phyloP scores from a whole-genome alignment of 1,139 yeast species.

The Blastobotrys raffinosifermentans region DNA sequence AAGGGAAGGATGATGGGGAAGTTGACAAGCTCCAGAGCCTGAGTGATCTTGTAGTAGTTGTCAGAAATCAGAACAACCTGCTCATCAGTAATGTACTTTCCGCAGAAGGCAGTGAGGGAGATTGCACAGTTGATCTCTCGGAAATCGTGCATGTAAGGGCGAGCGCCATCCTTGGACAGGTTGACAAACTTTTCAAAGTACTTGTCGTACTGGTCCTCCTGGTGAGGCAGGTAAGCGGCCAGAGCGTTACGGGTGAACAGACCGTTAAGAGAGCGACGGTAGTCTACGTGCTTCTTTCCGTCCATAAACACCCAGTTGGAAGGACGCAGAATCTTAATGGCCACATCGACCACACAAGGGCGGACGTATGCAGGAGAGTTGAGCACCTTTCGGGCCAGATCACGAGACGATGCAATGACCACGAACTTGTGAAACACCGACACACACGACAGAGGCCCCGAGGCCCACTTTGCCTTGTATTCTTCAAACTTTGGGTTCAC shows the following conservation, averaged over 20 bases:
- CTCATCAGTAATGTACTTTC: slow-evolving; percentile 85
- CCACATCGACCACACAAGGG: slow-evolving; percentile 98
- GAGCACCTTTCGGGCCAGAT: slow-evolving; percentile 81
- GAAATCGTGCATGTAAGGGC: slow-evolving; percentile 82
- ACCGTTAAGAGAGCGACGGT: slow-evolving; percentile 85
- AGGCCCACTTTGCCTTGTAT: slow-evolving; percentile 86
- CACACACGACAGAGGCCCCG: slow-evolving; percentile 92
- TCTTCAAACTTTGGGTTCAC: slow-evolving; percentile 94
- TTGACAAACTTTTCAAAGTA: slow-evolving; percentile 65
- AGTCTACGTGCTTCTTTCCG: slow-evolving; percentile 91
- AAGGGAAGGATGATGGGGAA: slow-evolving; percentile 94
- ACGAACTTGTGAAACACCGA: slow-evolving; percentile 97
- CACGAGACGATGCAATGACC: slow-evolving; percentile 87
- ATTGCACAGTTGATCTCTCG: slow-evolving; percentile 95
- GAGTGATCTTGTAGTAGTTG: slow-evolving; percentile 84
- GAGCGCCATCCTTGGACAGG: slow-evolving; percentile 54
- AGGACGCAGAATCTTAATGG: slow-evolving; percentile 85
- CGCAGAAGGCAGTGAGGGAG: slow-evolving; percentile 90
- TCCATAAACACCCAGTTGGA: slow-evolving; percentile 96
- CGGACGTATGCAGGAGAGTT: slow-evolving; percentile 82
- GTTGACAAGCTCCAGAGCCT: slow-evolving; percentile 93
- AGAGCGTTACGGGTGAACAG: slow-evolving; percentile 80
- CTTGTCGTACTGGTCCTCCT: slow-evolving; percentile 74
- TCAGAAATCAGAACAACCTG: slow-evolving; percentile 86
- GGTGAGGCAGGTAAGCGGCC: slow-evolving; percentile 74